phyloP scores from a whole-genome alignment of 1,139 yeast genomes.

The Taphrina wiesneri region DNA sequence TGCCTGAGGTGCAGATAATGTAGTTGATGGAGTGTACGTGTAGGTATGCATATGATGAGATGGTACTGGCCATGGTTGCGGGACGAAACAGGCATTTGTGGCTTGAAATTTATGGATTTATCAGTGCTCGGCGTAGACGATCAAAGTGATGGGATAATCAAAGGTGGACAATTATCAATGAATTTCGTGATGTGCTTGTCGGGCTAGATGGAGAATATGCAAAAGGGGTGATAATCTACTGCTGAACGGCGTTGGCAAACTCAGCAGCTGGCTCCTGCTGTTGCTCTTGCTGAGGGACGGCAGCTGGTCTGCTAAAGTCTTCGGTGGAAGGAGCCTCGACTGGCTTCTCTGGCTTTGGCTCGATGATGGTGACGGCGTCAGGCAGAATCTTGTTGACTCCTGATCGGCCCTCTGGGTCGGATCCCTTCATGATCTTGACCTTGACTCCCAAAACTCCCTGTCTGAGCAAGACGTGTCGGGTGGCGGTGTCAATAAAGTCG shows the following conservation, averaged over 20 bases:
- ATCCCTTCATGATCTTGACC: conserved; percentile 99
- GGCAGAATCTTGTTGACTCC: conserved; percentile 92
- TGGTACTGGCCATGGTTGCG: too few relatives aligned
- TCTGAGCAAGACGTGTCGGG: conserved; percentile 99
- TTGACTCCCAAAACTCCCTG: conserved; percentile 99
- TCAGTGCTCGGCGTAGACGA: too few relatives aligned
- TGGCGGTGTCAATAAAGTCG: conserved; percentile 97
- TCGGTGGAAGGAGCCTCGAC: conserved; percentile 64
- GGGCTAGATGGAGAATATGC: conserved; percentile 11
- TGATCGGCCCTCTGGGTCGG: conserved; percentile 74
- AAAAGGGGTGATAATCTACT: background rate
- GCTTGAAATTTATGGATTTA: too few relatives aligned
- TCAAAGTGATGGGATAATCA: too few relatives aligned
- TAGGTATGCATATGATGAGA: too few relatives aligned
- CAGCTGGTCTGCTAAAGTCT: conserved; percentile 56
- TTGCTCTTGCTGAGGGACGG: conserved; percentile 29
- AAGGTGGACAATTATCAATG: background rate
- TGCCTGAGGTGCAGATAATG: too few relatives aligned
- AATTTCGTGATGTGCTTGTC: background rate
- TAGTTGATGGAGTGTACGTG: too few relatives aligned
- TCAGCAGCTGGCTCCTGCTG: conserved; percentile 32
- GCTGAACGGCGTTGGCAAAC: conserved; percentile 23
- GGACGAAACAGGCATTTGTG: too few relatives aligned
- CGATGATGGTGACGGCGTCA: conserved; percentile 90
- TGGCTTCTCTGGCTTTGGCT: conserved; percentile 96